A percentile compares a stretch with the other conserved stretches of the same genome.
phyloP scores from a whole-genome alignment of 768 basidiomycete species.

The Mycena floridula region DNA sequence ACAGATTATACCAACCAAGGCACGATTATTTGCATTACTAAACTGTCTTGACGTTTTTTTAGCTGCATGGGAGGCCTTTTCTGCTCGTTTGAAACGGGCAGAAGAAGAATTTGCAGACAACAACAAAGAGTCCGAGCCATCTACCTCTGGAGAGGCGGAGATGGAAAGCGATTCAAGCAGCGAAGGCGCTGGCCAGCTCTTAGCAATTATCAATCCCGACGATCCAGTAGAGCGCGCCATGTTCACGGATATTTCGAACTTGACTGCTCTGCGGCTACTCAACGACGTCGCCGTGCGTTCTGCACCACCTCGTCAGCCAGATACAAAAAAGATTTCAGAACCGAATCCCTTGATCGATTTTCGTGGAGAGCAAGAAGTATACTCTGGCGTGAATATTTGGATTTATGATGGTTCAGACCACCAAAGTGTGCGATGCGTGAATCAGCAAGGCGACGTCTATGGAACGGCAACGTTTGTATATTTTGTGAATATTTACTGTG shows the following conservation, averaged over 20 bases:
- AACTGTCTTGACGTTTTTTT: too few relatives aligned
- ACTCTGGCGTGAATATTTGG: conserved; percentile 65
- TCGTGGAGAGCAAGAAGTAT: conserved; percentile 68
- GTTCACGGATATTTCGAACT: conserved; percentile 52
- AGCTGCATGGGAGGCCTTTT: conserved; percentile 63
- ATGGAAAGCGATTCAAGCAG: conserved; percentile 21
- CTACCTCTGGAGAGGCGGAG: conserved; percentile 16
- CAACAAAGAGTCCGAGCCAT: background rate
- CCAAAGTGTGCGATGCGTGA: conserved; percentile 57
- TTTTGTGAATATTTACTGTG: background rate
- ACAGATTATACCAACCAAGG: conserved; percentile 66
- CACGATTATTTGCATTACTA: too few relatives aligned
- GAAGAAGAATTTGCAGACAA: conserved; percentile 44
- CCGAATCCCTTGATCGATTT: conserved; percentile 56
- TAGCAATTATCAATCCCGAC: conserved; percentile 47
- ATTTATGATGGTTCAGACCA: conserved; percentile 69
- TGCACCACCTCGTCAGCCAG: conserved; percentile 41
- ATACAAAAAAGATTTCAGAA: conserved; percentile 37
- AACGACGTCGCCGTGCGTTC: conserved; percentile 64
- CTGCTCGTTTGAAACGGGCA: conserved; percentile 38
- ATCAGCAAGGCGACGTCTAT: conserved; percentile 54
- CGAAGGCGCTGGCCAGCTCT: conserved; percentile 33
- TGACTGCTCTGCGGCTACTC: conserved; percentile 59
- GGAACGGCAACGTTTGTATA: conserved; percentile 70
- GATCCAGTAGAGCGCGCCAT: conserved; percentile 31